Evolutionary conservation across 78 protist species (phyloP).

Genomic region (Thecamonas trahens): DNA sequence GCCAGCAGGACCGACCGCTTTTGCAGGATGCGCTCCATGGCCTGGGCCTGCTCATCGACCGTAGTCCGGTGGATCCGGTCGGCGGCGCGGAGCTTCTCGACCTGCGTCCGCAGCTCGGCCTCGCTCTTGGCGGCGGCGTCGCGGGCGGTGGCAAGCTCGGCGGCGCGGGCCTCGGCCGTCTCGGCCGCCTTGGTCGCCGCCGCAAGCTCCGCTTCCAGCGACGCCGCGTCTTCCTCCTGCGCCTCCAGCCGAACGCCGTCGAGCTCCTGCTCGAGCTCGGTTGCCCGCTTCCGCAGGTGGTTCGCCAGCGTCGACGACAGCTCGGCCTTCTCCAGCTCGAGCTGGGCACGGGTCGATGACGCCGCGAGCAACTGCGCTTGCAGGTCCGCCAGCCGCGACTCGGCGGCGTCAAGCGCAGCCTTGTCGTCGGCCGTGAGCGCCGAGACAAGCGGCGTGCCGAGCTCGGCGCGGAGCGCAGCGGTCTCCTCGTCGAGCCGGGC

Average conservation of each 20-base stretch:
- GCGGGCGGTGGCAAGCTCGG: too few species aligned
- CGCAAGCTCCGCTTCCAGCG: too few species aligned
- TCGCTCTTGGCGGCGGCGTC: neutral
- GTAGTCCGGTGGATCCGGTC: too few species aligned
- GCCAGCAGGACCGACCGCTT: neutral
- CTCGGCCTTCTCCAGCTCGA: neutral
- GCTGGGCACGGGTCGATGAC: neutral
- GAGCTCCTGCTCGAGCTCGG: neutral
- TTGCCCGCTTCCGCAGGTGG: neutral
- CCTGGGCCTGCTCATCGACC: too few species aligned
- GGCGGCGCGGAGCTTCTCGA: neutral
- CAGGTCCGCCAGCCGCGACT: neutral
- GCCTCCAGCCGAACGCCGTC: too few species aligned
- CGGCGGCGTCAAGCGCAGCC: neutral
- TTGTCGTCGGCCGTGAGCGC: neutral
- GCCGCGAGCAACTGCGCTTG: neutral
- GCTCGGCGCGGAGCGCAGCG: conserved; percentile 5
- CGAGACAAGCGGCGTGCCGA: neutral
- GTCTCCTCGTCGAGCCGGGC: too few species aligned
- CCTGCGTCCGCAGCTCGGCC: neutral
- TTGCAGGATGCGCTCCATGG: neutral
- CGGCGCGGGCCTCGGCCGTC: neutral
- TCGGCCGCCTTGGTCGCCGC: too few species aligned
- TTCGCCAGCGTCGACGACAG: neutral
- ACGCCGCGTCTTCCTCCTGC: too few species aligned